These are phyloP conservation scores for Erigeron canadensis DNA, from an alignment of 129 eudicot species.

Conservation along the genomic window DNA sequence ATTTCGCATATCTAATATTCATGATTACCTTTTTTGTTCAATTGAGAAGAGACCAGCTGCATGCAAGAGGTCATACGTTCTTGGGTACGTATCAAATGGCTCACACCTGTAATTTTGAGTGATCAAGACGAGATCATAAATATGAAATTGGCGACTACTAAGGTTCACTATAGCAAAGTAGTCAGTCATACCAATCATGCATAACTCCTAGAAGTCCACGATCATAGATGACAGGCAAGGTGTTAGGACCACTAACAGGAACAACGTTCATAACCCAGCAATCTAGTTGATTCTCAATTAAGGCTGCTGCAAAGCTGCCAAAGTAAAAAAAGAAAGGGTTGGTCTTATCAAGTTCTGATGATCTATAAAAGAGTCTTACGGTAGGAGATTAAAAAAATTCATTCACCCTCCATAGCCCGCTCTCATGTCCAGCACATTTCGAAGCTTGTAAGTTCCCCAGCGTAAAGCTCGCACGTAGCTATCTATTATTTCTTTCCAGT, in stretches of 20 bases:
- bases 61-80: constrained; percentile 89
- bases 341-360: background rate
- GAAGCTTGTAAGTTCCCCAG: constrained; percentile 60
- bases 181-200: constrained; percentile 87
- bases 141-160: background rate
- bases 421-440: constrained; percentile 97
- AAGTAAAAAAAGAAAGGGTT: constrained; percentile 1
- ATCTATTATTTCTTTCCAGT: constrained; percentile 86
- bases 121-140: constrained; percentile 14
- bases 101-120: constrained; percentile 66
- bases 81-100: constrained; percentile 94
- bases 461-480: constrained; percentile 69
- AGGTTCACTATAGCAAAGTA: background rate
- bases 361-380: background rate
- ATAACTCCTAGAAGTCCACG: constrained; percentile 95
- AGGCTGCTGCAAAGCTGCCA: constrained; percentile 94
- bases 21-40: constrained; percentile 75
- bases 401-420: constrained; percentile 96
- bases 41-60: constrained; percentile 88
- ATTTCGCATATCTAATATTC: background rate
- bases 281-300: constrained; percentile 61
- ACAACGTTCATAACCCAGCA: constrained; percentile 97
- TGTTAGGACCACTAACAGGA: constrained; percentile 89
- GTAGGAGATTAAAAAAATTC: background rate
- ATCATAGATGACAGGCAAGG: constrained; percentile 89